Percentiles rank a stretch among this genome's conserved stretches.
Evolutionary conservation across 257 asterid genomes (phyloP).

Genomic region (Cordia subcordata): DNA sequence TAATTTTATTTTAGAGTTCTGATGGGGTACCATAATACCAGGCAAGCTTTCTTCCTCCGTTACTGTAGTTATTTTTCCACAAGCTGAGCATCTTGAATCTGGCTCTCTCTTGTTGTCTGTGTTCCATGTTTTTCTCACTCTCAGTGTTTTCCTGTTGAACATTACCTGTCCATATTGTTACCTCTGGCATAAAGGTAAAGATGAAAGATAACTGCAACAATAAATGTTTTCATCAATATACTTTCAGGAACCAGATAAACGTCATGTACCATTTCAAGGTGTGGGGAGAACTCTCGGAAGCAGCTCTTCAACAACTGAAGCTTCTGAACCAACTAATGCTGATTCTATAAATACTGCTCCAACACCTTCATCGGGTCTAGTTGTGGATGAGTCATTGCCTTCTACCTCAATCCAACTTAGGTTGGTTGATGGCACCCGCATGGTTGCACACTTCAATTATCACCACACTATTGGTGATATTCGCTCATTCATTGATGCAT

Average conservation of each 20-base stretch:
- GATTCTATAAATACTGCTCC: constrained; percentile 43
- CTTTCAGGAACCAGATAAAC: constrained; percentile 66
- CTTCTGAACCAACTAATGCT: constrained; percentile 29
- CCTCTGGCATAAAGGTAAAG: background rate
- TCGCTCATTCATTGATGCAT: constrained; percentile 70
- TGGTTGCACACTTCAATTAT: constrained; percentile 87
- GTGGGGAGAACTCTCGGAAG: constrained; percentile 88
- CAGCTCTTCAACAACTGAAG: constrained; percentile 40
- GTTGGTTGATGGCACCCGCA: constrained; percentile 92
- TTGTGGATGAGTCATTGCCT: constrained; percentile 67
- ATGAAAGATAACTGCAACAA: background rate
- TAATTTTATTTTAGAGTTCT: too few relatives aligned
- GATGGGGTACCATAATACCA: too few relatives aligned
- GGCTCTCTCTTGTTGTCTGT: too few relatives aligned
- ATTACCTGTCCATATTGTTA: too few relatives aligned
- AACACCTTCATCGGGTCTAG: constrained; percentile 47
- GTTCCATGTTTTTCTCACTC: too few relatives aligned
- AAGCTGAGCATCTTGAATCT: too few relatives aligned
- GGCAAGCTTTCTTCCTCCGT: too few relatives aligned
- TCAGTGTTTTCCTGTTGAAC: too few relatives aligned
- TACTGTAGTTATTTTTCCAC: too few relatives aligned
- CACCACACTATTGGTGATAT: constrained; percentile 70
- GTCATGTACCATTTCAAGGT: constrained; percentile 58
- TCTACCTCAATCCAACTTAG: constrained; percentile 90
- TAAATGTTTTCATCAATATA: background rate